Conservation (phyloP, 768 basidiomycete genomes). For the Ramaria rubella region DNA sequence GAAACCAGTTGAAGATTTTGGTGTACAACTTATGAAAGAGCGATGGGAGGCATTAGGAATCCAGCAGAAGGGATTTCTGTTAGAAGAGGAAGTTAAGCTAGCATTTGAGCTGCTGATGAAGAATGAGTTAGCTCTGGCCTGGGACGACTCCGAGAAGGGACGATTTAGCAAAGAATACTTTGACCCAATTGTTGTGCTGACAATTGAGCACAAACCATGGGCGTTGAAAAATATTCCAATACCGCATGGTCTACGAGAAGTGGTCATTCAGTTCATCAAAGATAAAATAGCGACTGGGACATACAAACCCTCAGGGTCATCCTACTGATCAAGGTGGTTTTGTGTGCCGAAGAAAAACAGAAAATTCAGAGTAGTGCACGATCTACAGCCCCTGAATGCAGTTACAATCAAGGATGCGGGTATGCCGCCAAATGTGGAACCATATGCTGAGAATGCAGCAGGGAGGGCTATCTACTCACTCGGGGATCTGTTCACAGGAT, state of each 20-base stretch:
- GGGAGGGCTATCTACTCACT: slow-evolving; percentile 17
- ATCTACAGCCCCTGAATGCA: slow-evolving; percentile 33
- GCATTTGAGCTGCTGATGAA: slow-evolving; percentile 27
- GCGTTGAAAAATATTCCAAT: slow-evolving; percentile 29
- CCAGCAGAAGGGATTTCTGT: slow-evolving; percentile 24
- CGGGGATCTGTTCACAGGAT: slow-evolving; percentile 19
- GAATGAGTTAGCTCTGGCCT: slow-evolving; percentile 11
- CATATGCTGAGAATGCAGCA: slow-evolving; percentile 26
- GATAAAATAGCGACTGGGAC: slow-evolving; percentile 30
- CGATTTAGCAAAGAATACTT: slow-evolving; percentile 23
- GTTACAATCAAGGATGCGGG: slow-evolving; percentile 33
- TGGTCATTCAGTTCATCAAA: slow-evolving; percentile 27
- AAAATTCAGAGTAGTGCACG: slow-evolving; percentile 30
- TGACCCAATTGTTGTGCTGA: slow-evolving; percentile 26
- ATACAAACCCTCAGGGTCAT: slow-evolving; percentile 31
- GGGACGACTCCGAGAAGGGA: slow-evolving; percentile 15
- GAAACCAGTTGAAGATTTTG: slow-evolving; percentile 8
- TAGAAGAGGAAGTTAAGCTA: slow-evolving; percentile 26
- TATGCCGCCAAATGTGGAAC: slow-evolving; percentile 27
- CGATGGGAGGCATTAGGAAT: slow-evolving; percentile 11
- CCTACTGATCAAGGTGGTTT: slow-evolving; percentile 35
- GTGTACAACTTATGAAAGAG: slow-evolving; percentile 15
- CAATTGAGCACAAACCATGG: slow-evolving; percentile 33
- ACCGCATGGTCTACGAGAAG: slow-evolving; percentile 25
- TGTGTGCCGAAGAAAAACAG: slow-evolving; percentile 35